A percentile compares a stretch with the other conserved stretches of the same genome.
Conservation (phyloP, 495 filamentous ascomycete species). For the Astrothelium subdiscretum region DNA sequence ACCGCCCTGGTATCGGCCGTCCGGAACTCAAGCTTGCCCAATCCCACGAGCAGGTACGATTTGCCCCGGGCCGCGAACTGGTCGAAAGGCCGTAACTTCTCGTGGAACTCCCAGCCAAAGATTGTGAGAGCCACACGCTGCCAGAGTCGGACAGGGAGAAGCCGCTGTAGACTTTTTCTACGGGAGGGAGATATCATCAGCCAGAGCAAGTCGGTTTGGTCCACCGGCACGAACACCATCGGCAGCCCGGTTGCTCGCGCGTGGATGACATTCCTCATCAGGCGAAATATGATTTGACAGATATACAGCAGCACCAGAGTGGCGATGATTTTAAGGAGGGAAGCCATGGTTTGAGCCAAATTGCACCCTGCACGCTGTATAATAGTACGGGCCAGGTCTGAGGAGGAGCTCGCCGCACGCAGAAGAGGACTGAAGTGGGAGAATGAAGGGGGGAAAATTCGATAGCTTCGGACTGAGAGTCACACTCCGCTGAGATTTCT, state of each 20-base stretch:
- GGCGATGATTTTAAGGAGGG: background rate
- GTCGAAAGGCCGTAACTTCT: slow-evolving; percentile 15
- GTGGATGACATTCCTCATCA: slow-evolving; percentile 15
- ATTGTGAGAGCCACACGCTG: slow-evolving; percentile 20
- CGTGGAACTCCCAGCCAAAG: slow-evolving; percentile 22
- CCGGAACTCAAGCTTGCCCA: slow-evolving; percentile 19
- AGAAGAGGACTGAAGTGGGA: background rate
- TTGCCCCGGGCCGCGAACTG: slow-evolving; percentile 12
- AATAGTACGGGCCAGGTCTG: background rate
- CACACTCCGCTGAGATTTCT: background rate
- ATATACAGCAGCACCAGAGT: slow-evolving; percentile 14
- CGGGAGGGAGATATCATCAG: slow-evolving; percentile 14
- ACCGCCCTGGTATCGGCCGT: slow-evolving; percentile 17
- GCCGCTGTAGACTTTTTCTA: slow-evolving; percentile 12
- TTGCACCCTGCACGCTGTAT: background rate
- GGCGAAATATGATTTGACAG: slow-evolving; percentile 17
- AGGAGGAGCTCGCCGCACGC: background rate
- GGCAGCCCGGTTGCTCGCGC: slow-evolving; percentile 20
- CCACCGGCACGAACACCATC: slow-evolving; percentile 17
- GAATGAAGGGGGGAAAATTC: background rate
- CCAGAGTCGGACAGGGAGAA: slow-evolving; percentile 16
- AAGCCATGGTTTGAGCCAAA: background rate
- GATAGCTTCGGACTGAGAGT: background rate
- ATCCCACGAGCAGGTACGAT: slow-evolving; percentile 18
- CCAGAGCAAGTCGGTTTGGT: slow-evolving; percentile 19